Base-by-base conservation (phyloP, 441 rosid species). In the Corymbia citriodora region DNA sequence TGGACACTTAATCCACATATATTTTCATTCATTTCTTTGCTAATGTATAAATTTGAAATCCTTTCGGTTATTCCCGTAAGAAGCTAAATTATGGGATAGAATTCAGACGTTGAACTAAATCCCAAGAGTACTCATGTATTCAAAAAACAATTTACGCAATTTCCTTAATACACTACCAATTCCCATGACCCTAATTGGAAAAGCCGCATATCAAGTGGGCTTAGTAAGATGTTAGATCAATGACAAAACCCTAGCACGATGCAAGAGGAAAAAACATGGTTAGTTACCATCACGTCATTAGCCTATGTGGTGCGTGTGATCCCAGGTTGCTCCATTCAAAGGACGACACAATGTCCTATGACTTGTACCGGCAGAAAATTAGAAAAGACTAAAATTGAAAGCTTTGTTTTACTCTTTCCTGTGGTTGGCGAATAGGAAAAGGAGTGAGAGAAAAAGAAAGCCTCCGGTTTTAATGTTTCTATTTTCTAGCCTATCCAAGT, bases 261-360 rank as follows among this genome's bases (percentile, higher is more conserved):
- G 61, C 61, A 8, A 19, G 11, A 55, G 11, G 11, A 19, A 10
- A 55, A 55, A 55, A 55, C 21, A 55, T 55, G 61, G 21, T 55
- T 55, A 55, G 9, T 55, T 19, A 55, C 0, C 0, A 0, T 10
- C 27, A 55, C 61, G 0, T 21, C 61, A 55, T 55, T 10, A 55
- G 5, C 61, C 61, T 0, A 21, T 3, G 61, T 55, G 61, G 27
- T 5, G 1, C 0, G 11, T 0, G 5, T 9, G 27, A 55, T 23
- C 45, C 45, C 6, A 40, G 6, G 45, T 40, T 40, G 45, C 45
- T 40, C 6, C 45, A 40, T 40, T 40, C 45, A 40, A 40, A 40
- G 45, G 45, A 40, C 6, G 45, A 40, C 45, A 40, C 45, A 40
- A 40, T 40, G 45, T 40, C 45, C 45, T 40, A 40, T 40, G 45